These are phyloP conservation scores for Candida ficus DNA, from an alignment of 805 yeast species.

Conservation along the genomic window DNA sequence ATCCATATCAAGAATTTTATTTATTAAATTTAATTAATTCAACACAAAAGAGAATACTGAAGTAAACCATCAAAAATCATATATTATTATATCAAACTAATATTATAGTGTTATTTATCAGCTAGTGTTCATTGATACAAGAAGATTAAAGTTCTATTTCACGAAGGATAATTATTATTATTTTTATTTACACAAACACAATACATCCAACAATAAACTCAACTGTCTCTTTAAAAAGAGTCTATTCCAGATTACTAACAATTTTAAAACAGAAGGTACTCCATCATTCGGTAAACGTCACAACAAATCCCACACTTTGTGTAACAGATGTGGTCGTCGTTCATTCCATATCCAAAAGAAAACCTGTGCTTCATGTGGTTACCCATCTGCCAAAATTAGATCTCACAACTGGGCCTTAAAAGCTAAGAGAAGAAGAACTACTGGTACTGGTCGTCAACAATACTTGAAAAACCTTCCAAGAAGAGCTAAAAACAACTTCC, in stretches of 20 bases:
- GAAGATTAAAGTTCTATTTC: too few species aligned
- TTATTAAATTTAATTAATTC: too few species aligned
- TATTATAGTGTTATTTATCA: too few species aligned
- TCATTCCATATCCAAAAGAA: conserved; percentile 99
- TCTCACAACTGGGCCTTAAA: conserved; percentile 98
- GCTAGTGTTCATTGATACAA: too few species aligned
- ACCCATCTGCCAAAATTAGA: conserved; percentile 99
- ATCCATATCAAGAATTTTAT: too few species aligned
- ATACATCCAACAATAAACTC: not conserved
- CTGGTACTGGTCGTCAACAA: conserved; percentile 99
- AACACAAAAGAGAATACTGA: too few species aligned
- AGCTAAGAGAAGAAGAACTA: conserved; percentile 99
- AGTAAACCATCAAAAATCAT: too few species aligned
- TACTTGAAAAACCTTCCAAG: conserved; percentile 95
- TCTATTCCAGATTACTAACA: conserved; percentile 29
- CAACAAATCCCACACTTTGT: conserved; percentile 98
- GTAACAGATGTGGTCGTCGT: conserved; percentile 99
- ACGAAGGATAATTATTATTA: too few species aligned
- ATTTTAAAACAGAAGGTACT: conserved; percentile 80
- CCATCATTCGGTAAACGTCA: conserved; percentile 99
- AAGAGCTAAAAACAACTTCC: conserved; percentile 99
- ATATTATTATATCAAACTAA: too few species aligned
- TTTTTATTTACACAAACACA: too few species aligned
- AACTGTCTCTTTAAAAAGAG: not conserved
- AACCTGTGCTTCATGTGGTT: conserved; percentile 98